Conservation (phyloP, 2,329 filamentous ascomycete species). For the Fusarium pseudonygamai region DNA sequence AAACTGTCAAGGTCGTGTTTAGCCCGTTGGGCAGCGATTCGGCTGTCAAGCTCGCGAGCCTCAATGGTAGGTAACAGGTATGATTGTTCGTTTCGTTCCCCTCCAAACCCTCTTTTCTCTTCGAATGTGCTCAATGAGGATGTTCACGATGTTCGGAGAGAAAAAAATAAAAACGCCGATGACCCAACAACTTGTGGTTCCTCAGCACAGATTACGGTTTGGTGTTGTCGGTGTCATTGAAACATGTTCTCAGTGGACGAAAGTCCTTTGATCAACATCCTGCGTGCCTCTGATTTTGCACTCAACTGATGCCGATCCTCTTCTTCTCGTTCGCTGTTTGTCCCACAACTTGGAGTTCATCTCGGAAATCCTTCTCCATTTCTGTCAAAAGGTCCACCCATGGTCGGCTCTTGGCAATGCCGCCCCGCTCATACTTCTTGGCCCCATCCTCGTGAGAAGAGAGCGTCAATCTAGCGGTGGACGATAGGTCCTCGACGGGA, state of each 20-base stretch:
- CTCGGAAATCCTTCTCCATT: constrained; percentile 36
- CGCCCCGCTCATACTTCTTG: constrained; percentile 35
- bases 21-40: constrained; percentile 19
- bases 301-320: constrained; percentile 34
- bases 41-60: constrained; percentile 8
- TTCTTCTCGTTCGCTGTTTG: constrained; percentile 17
- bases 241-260: neutral
- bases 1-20: constrained; percentile 25
- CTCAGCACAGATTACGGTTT: constrained; percentile 4
- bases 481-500: constrained; percentile 5
- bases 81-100: constrained; percentile 14
- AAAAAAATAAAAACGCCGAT: constrained; percentile 23
- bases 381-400: constrained; percentile 16
- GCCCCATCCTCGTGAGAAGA: constrained; percentile 28
- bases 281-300: constrained; percentile 30
- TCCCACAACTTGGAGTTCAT: constrained; percentile 30
- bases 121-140: constrained; percentile 18
- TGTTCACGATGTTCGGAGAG: constrained; percentile 31
- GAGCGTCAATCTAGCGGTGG: constrained; percentile 43
- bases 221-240: constrained; percentile 6
- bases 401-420: constrained; percentile 30
- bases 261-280: constrained; percentile 30
- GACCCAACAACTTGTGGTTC: constrained; percentile 21
- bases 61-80: constrained; percentile 16
- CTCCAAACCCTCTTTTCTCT: constrained; percentile 6